Evolutionary conservation across 441 rosid genomes (phyloP).

Genomic region (Mallotus japonicus): DNA sequence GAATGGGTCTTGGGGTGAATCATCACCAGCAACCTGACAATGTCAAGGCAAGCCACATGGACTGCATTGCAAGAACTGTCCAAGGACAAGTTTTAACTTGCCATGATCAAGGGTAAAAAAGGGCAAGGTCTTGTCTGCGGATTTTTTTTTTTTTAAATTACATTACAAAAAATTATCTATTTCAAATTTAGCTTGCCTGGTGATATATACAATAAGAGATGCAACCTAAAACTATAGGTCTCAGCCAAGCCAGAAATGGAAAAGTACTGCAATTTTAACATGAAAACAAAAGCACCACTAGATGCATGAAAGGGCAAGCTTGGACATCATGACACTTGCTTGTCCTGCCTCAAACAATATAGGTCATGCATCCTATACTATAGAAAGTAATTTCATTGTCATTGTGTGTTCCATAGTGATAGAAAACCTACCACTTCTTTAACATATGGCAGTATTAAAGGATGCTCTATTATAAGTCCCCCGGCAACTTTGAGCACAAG

Average conservation of each 20-base stretch:
- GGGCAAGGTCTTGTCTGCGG: neutral
- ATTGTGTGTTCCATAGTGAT: constrained; percentile 2
- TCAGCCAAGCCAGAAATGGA: neutral
- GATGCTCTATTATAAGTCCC: constrained; percentile 76
- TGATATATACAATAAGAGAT: neutral
- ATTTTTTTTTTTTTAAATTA: neutral
- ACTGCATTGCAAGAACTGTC: neutral
- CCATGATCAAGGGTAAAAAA: constrained; percentile 3
- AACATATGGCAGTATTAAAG: constrained; percentile 59
- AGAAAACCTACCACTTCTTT: constrained; percentile 70
- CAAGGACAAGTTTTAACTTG: neutral
- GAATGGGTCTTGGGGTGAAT: neutral
- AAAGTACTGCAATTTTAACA: neutral
- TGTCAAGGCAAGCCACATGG: neutral
- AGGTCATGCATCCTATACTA: neutral
- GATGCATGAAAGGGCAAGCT: neutral
- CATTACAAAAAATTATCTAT: neutral
- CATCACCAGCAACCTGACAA: neutral
- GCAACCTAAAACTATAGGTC: neutral
- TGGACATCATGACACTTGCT: neutral
- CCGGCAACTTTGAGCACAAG: constrained; percentile 78
- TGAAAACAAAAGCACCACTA: neutral
- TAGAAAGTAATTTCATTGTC: constrained; percentile 2
- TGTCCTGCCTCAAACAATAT: neutral
- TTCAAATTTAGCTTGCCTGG: neutral